phyloP scores from a whole-genome alignment of 176 grass and related monocot species.

The Saccharum spontaneum region DNA sequence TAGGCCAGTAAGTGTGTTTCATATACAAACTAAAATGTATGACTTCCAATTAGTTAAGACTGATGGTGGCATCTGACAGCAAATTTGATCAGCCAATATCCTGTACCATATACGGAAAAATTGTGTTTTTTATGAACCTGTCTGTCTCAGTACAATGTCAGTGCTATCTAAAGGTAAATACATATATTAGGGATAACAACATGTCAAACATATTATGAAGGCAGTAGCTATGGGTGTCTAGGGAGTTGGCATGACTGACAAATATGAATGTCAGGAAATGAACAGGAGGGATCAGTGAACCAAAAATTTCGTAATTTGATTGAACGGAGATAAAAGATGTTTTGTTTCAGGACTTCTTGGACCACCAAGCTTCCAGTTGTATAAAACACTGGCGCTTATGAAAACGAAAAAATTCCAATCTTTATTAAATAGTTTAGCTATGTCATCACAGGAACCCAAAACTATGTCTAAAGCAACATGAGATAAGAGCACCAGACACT shows the following conservation, averaged over 20 bases:
- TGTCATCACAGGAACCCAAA: neutral
- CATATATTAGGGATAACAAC: neutral
- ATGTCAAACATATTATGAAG: neutral
- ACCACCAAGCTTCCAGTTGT: neutral
- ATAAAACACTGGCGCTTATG: neutral
- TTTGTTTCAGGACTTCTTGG: neutral
- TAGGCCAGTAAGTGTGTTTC: neutral
- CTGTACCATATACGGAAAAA: neutral
- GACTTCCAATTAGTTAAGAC: neutral
- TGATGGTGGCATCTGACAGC: neutral
- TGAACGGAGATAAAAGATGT: neutral
- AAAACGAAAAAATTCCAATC: neutral
- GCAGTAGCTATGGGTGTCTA: neutral
- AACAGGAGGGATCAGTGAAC: neutral
- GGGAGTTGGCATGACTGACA: neutral
- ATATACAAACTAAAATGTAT: neutral
- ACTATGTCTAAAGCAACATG: neutral
- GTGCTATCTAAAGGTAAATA: neutral
- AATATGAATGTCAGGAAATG: neutral
- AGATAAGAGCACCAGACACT: neutral
- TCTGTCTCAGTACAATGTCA: neutral
- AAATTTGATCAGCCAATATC: neutral
- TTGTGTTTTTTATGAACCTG: neutral
- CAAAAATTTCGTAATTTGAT: neutral
- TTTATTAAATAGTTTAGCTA: neutral